A percentile compares a stretch with the other conserved stretches of the same genome.
These are phyloP conservation scores for Suhomyces choctaworum DNA, from an alignment of 1,139 yeast genomes.

Conservation along the genomic window DNA sequence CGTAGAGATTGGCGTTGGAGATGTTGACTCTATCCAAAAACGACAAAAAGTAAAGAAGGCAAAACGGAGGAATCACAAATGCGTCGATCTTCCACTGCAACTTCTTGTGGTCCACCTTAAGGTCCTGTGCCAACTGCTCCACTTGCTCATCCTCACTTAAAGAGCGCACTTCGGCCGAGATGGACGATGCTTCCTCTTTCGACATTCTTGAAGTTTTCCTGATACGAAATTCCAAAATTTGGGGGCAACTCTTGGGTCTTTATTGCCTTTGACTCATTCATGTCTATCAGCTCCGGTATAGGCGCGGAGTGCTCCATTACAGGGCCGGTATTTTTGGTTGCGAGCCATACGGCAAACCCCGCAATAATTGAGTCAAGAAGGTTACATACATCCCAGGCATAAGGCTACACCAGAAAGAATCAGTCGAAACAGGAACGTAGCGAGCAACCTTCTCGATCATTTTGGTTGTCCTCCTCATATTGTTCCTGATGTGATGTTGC, in stretches of 20 bases:
- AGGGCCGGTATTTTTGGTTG: neutral
- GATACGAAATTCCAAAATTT: too few species aligned
- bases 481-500: too few species aligned
- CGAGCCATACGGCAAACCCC: neutral
- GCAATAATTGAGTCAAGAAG: too few species aligned
- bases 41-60: slow-evolving; percentile 65
- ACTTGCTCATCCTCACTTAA: slow-evolving; percentile 22
- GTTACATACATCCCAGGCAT: too few species aligned
- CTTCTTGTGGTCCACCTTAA: slow-evolving; percentile 41
- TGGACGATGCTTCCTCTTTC: slow-evolving; percentile 4
- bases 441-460: too few species aligned
- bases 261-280: neutral
- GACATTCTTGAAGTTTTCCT: slow-evolving; percentile 4
- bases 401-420: too few species aligned
- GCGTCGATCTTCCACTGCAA: slow-evolving; percentile 65
- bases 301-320: neutral
- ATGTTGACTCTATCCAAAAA: slow-evolving; percentile 75
- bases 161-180: slow-evolving; percentile 1
- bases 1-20: slow-evolving; percentile 71
- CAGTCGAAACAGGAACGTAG: too few species aligned
- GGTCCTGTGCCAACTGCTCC: slow-evolving; percentile 30
- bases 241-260: neutral
- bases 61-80: slow-evolving; percentile 69
- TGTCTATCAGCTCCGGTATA: neutral
- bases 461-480: too few species aligned